These are phyloP conservation scores for Dispira parvispora DNA, from an alignment of 192 early-diverging fungal species.

Conservation along the genomic window DNA sequence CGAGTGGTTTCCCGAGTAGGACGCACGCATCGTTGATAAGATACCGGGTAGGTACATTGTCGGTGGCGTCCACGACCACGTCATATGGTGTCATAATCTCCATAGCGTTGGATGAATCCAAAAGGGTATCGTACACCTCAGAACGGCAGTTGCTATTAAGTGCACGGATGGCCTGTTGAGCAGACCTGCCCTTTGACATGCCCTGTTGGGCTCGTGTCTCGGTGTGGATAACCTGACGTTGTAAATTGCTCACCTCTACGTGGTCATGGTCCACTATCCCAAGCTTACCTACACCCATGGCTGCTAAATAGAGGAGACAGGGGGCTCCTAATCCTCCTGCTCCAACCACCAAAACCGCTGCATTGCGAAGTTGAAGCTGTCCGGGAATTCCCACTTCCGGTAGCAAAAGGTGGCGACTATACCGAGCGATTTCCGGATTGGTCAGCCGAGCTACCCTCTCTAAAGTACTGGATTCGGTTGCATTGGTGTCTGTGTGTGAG, in stretches of 20 bases:
- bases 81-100: slow-evolving; percentile 59
- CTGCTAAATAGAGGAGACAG: slow-evolving; percentile 71
- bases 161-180: slow-evolving; percentile 31
- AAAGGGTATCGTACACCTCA: slow-evolving; percentile 42
- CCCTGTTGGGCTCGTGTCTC: slow-evolving; percentile 38
- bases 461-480: neutral
- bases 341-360: slow-evolving; percentile 70
- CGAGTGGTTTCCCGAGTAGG: slow-evolving; percentile 56
- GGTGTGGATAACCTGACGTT: slow-evolving; percentile 87
- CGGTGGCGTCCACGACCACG: slow-evolving; percentile 77
- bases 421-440: slow-evolving; percentile 60
- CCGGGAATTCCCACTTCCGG: slow-evolving; percentile 60
- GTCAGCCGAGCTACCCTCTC: slow-evolving; percentile 24
- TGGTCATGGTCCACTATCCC: slow-evolving; percentile 88
- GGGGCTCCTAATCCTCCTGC: slow-evolving; percentile 92
- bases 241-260: slow-evolving; percentile 81
- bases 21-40: slow-evolving; percentile 90
- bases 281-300: slow-evolving; percentile 69
- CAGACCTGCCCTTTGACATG: slow-evolving; percentile 61
- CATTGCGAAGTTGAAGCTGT: slow-evolving; percentile 56
- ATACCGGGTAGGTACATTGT: slow-evolving; percentile 92
- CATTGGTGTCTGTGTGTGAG: no score
- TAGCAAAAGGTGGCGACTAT: slow-evolving; percentile 73
- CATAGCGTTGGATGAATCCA: slow-evolving; percentile 72
- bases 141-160: slow-evolving; percentile 51